phyloP scores from a whole-genome alignment of 352 stramenopile genomes.

The Blastocystis sp. region DNA sequence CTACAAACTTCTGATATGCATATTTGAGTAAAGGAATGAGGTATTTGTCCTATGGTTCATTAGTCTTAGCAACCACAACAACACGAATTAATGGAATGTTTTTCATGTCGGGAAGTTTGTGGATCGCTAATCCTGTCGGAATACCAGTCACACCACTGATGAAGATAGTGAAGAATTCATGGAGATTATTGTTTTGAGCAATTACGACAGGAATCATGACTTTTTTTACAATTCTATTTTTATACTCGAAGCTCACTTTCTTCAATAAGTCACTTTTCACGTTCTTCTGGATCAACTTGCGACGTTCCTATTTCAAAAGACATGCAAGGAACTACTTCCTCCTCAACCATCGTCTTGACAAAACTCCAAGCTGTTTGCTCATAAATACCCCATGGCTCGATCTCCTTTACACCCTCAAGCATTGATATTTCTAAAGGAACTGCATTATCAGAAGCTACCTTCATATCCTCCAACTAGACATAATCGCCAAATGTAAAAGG shows the following conservation, averaged over 20 bases:
- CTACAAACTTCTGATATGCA: slow-evolving; percentile 9
- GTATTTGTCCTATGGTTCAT: not conserved
- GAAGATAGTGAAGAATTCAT: slow-evolving; percentile 43
- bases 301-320: slow-evolving; percentile 1
- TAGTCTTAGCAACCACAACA: not conserved
- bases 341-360: slow-evolving; percentile 31
- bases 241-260: not conserved
- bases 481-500: not conserved
- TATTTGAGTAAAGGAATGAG: not conserved
- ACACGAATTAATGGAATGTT: not conserved
- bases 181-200: slow-evolving; percentile 20
- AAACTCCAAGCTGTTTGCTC: slow-evolving; percentile 50
- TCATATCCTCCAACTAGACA: slow-evolving; percentile 43
- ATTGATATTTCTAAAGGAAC: slow-evolving; percentile 3
- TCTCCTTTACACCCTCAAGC: slow-evolving; percentile 8
- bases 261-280: not conserved
- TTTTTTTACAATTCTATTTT: not conserved
- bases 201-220: slow-evolving; percentile 1
- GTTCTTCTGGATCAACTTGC: not conserved
- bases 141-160: slow-evolving; percentile 28
- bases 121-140: not conserved
- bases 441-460: not conserved
- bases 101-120: not conserved
- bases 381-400: slow-evolving; percentile 53
- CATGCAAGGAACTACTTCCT: not conserved